These are phyloP conservation scores for Wickerhamiella occidentalis DNA, from an alignment of 805 yeast species.

Conservation along the genomic window DNA sequence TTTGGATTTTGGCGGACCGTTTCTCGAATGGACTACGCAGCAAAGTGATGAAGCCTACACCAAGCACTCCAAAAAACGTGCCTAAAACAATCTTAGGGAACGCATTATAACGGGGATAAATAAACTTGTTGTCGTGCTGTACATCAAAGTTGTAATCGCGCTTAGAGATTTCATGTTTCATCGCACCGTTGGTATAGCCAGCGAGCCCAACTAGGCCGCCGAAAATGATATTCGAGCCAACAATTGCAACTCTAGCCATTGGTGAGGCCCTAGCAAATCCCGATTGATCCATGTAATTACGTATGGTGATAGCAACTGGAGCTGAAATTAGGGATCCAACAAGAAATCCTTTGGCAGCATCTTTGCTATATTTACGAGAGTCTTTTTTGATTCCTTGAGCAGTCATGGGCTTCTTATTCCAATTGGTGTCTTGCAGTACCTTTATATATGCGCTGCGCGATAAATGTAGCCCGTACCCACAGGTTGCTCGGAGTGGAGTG, in stretches of 20 bases:
- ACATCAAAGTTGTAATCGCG: background rate
- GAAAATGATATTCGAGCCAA: background rate
- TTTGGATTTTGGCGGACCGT: background rate
- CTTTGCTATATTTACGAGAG: background rate
- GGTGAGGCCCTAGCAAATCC: background rate
- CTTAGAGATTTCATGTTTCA: background rate
- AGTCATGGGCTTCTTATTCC: too few species aligned
- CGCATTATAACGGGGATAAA: background rate
- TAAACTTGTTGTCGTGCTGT: background rate
- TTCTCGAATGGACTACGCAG: background rate
- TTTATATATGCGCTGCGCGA: background rate
- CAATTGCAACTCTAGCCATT: background rate
- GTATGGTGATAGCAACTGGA: background rate
- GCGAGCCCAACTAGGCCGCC: background rate
- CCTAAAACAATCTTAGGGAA: constrained; percentile 1
- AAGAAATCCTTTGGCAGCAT: background rate
- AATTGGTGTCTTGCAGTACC: too few species aligned
- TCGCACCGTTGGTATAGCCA: background rate
- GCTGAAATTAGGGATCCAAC: background rate
- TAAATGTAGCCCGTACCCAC: background rate
- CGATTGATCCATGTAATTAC: background rate
- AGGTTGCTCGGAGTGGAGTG: background rate
- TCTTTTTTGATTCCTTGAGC: background rate
- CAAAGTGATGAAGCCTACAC: background rate
- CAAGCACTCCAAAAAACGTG: background rate